A percentile compares a stretch with the other conserved stretches of the same genome.
These are phyloP conservation scores for Hymenoscyphus fructigenus DNA, from an alignment of 2,329 filamentous ascomycete genomes.

Conservation along the genomic window DNA sequence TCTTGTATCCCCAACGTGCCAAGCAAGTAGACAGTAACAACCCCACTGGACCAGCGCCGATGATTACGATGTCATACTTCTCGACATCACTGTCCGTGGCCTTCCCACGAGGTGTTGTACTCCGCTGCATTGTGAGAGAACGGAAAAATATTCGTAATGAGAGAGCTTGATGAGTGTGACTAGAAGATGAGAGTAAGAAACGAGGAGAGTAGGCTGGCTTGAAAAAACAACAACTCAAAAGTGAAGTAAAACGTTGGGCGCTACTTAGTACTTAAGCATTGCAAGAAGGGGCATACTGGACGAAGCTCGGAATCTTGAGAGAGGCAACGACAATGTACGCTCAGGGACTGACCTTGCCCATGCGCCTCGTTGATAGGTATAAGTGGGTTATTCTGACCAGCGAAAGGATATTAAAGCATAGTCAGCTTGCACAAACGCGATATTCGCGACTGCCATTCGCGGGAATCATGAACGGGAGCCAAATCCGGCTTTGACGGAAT, in stretches of 20 bases:
- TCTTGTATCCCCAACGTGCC: conserved; percentile 88
- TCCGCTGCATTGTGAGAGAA: neutral
- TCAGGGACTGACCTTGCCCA: neutral
- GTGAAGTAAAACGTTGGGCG: neutral
- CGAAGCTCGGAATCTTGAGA: neutral
- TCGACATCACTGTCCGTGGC: conserved; percentile 14
- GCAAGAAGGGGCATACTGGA: neutral
- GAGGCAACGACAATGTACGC: neutral
- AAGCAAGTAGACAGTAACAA: conserved; percentile 85
- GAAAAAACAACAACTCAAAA: neutral
- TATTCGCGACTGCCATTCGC: neutral
- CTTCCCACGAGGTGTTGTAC: neutral
- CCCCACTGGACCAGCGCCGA: conserved; percentile 86
- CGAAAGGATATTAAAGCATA: neutral
- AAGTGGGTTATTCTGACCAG: neutral
- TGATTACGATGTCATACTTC: conserved; percentile 70
- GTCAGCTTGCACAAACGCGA: neutral
- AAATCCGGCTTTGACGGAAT: neutral
- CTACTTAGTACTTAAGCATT: neutral
- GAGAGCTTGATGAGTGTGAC: neutral
- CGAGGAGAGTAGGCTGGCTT: neutral
- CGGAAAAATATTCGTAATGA: neutral
- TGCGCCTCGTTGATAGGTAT: neutral
- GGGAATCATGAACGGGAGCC: neutral
- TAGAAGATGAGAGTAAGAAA: neutral